A percentile compares a stretch with the other conserved stretches of the same genome.
These are phyloP conservation scores for Lasiodiplodia hormozganensis DNA, from an alignment of 2,329 filamentous ascomycete species.

Conservation along the genomic window DNA sequence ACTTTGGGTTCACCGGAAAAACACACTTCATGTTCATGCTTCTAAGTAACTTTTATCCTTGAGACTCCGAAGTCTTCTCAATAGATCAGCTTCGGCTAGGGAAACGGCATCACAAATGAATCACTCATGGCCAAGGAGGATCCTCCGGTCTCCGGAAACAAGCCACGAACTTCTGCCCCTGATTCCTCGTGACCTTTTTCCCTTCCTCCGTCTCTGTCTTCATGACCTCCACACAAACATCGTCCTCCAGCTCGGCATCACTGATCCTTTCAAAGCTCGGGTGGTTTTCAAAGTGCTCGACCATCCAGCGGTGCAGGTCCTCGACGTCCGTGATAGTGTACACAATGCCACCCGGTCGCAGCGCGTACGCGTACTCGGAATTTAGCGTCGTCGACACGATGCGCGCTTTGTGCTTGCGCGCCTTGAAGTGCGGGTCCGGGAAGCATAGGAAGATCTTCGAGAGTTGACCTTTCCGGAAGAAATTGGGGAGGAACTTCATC, in stretches of 20 bases:
- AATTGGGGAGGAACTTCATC: conserved; percentile 99
- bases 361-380: conserved; percentile 89
- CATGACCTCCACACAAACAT: conserved; percentile 78
- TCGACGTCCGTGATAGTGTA: conserved; percentile 99
- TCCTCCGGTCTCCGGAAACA: conserved; percentile 83
- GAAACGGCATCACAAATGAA: not conserved
- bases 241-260: conserved; percentile 70
- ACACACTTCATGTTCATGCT: not conserved
- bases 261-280: conserved; percentile 78
- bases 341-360: conserved; percentile 82
- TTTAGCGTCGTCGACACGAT: conserved; percentile 90
- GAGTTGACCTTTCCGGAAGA: conserved; percentile 83
- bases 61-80: conserved; percentile 15
- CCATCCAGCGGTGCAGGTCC: conserved; percentile 93
- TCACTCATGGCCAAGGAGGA: conserved; percentile 69
- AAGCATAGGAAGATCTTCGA: conserved; percentile 97
- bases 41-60: conserved; percentile 6
- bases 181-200: conserved; percentile 93
- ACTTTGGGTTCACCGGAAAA: conserved; percentile 22
- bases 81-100: not conserved
- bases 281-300: conserved; percentile 79
- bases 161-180: conserved; percentile 88
- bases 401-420: conserved; percentile 93
- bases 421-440: conserved; percentile 97
- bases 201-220: conserved; percentile 90